Conservation (phyloP, 768 basidiomycete species). For the Inosperma sp. region DNA sequence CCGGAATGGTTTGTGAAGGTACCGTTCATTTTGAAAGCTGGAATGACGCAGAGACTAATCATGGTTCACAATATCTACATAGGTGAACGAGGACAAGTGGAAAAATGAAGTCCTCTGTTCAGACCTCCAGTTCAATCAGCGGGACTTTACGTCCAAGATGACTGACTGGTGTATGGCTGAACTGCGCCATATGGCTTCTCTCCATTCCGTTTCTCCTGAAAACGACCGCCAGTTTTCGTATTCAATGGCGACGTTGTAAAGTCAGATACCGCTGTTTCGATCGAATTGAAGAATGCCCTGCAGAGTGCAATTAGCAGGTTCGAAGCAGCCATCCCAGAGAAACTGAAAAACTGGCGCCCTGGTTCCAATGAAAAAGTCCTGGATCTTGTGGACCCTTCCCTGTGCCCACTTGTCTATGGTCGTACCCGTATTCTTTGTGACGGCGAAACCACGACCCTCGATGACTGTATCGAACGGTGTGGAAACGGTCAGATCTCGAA, state of each 20-base stretch:
- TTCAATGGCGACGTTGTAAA: constrained; percentile 29
- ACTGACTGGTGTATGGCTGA: constrained; percentile 26
- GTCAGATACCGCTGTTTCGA: constrained; percentile 33
- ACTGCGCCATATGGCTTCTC: constrained; percentile 22
- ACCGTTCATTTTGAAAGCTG: neutral
- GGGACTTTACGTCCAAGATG: constrained; percentile 26
- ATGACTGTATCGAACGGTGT: constrained; percentile 22
- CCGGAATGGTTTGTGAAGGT: constrained; percentile 32
- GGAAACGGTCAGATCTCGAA: constrained; percentile 20
- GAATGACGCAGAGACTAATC: neutral
- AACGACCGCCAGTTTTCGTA: constrained; percentile 17
- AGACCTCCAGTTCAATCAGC: constrained; percentile 8
- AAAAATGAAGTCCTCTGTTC: constrained; percentile 22
- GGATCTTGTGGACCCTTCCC: constrained; percentile 44
- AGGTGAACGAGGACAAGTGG: constrained; percentile 24
- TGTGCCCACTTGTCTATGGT: constrained; percentile 38
- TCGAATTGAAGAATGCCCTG: constrained; percentile 21
- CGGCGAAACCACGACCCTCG: constrained; percentile 18
- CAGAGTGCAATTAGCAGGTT: constrained; percentile 25
- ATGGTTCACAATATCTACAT: constrained; percentile 18
- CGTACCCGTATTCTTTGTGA: constrained; percentile 21
- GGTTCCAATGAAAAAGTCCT: constrained; percentile 39
- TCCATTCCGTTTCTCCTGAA: constrained; percentile 5
- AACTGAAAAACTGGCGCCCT: constrained; percentile 44
- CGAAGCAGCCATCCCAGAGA: constrained; percentile 32